Base-by-base conservation (phyloP, 352 stramenopile species). In the Lagenidium sp. region DNA sequence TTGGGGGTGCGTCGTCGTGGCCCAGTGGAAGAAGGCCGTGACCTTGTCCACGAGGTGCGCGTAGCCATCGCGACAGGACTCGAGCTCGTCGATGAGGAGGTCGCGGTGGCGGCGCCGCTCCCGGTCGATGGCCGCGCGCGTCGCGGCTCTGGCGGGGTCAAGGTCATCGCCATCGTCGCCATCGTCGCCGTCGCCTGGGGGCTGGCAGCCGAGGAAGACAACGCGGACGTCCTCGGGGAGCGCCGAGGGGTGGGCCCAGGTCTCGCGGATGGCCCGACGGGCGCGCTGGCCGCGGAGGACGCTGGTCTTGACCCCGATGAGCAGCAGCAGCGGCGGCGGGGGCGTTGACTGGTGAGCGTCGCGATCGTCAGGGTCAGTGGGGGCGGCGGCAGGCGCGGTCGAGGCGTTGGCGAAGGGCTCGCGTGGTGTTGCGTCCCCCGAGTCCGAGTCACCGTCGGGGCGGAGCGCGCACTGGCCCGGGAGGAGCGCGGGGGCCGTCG, bases 231-330 rank as follows among this genome's bases (percentile, higher is more conserved):
- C 45, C 0, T 16, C 19, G 7, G 46, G 42, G 3, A 73, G 47
- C 3, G 20, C 4, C 1, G 21, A 16, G 6, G 18, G 34, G 28
- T 28, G 16, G 11, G 7, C 51, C 68, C 72, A 82, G 2, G 72
- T 82, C 22, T 53, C 40, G 11, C 51, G 51, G 28, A 59, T 59
- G 2, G 51, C 44, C 3, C 19, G 51, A 15, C 51, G 51, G 3
- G 39, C 28, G 8, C 34, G n/a, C 15, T 65, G 68, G 23, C 68
- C 68, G 25, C 54, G 13, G 7, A 60, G 10, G 10, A 73, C 43
- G 7, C 47, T 58, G 0, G 63, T 67, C 36, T 85, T 85, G 41
- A 82, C 37, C 6, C 72, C 72, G 37, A 82, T 65, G 10, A 82
- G 20, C 0, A 84, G 19, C n/a, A n/a, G n/a, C n/a, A n/a, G n/a